Conservation (phyloP, 805 yeast genomes). For the Kluyveromyces aestuarii region DNA sequence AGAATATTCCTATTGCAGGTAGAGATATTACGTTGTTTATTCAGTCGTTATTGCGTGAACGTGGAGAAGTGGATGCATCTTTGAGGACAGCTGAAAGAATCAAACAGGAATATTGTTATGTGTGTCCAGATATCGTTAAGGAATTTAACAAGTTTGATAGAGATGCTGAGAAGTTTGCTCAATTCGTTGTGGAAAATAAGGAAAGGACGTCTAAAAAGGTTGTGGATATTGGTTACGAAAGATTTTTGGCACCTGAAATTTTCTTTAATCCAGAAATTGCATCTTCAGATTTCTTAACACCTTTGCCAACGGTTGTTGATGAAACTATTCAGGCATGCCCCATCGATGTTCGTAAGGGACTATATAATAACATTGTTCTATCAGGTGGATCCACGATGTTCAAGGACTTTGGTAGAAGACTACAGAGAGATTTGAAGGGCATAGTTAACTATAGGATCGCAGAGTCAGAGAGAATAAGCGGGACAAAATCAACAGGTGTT, state of each 20-base stretch:
- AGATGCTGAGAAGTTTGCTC: slow-evolving; percentile 89
- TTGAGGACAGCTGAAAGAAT: slow-evolving; percentile 93
- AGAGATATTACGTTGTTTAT: slow-evolving; percentile 93
- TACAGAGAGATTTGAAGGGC: slow-evolving; percentile 86
- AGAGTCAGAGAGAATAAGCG: slow-evolving; percentile 65
- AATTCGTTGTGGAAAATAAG: slow-evolving; percentile 79
- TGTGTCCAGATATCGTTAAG: slow-evolving; percentile 94
- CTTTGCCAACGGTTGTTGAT: slow-evolving; percentile 93
- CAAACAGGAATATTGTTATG: slow-evolving; percentile 95
- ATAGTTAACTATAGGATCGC: slow-evolving; percentile 85
- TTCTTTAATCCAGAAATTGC: slow-evolving; percentile 98
- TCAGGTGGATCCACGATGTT: slow-evolving; percentile 99
- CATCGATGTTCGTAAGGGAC: slow-evolving; percentile 94
- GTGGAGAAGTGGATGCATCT: slow-evolving; percentile 92
- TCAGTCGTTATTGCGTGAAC: slow-evolving; percentile 87
- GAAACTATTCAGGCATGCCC: slow-evolving; percentile 92
- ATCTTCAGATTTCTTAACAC: slow-evolving; percentile 89
- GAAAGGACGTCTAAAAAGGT: slow-evolving; percentile 49
- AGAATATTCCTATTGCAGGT: slow-evolving; percentile 97
- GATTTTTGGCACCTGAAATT: slow-evolving; percentile 98
- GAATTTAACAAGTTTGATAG: slow-evolving; percentile 93
- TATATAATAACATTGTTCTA: slow-evolving; percentile 89
- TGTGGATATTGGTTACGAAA: slow-evolving; percentile 95
- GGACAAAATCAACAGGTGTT: slow-evolving; percentile 80
- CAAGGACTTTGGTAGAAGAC: slow-evolving; percentile 93